Evolutionary conservation across 179 eudicot species (phyloP).

Genomic region (Nepenthes alata): DNA sequence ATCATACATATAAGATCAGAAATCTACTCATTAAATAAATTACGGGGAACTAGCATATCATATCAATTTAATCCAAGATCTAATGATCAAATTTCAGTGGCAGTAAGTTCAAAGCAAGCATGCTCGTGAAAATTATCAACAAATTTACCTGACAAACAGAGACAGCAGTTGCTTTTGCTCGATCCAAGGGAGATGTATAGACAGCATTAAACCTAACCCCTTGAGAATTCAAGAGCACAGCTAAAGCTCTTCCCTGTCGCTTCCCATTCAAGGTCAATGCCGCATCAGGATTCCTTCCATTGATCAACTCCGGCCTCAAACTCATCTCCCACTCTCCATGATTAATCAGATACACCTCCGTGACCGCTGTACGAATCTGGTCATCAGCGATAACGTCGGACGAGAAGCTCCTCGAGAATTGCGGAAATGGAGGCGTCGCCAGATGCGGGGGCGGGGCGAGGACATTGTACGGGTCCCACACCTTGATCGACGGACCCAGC

Average conservation of each 20-base stretch:
- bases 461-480: conserved; percentile 97
- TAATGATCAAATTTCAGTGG: too few species aligned
- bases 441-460: conserved; percentile 62
- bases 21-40: too few species aligned
- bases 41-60: too few species aligned
- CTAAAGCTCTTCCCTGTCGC: conserved; percentile 87
- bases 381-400: conserved; percentile 24
- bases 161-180: conserved; percentile 70
- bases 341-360: conserved; percentile 68
- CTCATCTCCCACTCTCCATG: conserved; percentile 82
- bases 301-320: conserved; percentile 72
- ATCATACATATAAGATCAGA: too few species aligned
- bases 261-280: conserved; percentile 66
- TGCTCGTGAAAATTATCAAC: not conserved
- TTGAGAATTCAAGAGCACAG: conserved; percentile 76
- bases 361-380: conserved; percentile 13
- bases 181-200: conserved; percentile 85
- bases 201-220: conserved; percentile 74
- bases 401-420: conserved; percentile 35
- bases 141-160: conserved; percentile 67
- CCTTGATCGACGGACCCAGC: conserved; percentile 85
- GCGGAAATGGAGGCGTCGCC: conserved; percentile 26
- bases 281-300: conserved; percentile 56
- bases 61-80: too few species aligned
- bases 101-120: not conserved